phyloP scores from a whole-genome alignment of 2,329 filamentous ascomycete genomes.

The Cladosporium sp. region DNA sequence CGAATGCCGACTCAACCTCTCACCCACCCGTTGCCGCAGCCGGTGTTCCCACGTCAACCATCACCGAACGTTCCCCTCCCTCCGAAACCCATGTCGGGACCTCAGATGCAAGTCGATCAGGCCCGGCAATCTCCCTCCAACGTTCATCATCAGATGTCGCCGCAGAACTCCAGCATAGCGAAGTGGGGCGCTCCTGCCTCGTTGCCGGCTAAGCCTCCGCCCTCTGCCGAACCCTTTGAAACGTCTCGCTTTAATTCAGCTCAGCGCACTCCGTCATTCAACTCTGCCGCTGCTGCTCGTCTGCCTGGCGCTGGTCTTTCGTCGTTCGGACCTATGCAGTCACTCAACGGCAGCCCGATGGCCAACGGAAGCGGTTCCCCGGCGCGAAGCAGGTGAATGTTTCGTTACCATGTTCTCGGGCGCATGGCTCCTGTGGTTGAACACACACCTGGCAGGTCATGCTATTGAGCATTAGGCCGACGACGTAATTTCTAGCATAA shows the following conservation, averaged over 20 bases:
- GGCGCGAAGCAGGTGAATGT: neutral
- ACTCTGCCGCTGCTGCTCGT: conserved; percentile 13
- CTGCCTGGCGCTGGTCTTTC: conserved; percentile 12
- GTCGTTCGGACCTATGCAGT: conserved; percentile 18
- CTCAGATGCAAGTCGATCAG: conserved; percentile 16
- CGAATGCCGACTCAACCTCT: conserved; percentile 21
- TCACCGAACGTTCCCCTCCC: conserved; percentile 31
- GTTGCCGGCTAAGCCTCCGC: conserved; percentile 52
- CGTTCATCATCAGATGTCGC: conserved; percentile 17
- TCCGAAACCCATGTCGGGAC: conserved; percentile 22
- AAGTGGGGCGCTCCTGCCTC: conserved; percentile 53
- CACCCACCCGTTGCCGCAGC: conserved; percentile 34
- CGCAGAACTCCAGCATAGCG: conserved; percentile 39
- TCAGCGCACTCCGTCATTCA: conserved; percentile 16
- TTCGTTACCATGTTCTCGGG: no score
- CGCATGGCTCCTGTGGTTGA: no score
- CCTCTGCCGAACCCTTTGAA: conserved; percentile 33
- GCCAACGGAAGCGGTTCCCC: neutral
- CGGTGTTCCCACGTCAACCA: conserved; percentile 32
- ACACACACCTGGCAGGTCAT: no score
- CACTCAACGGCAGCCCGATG: conserved; percentile 6
- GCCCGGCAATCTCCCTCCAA: conserved; percentile 24
- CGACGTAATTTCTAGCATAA: neutral
- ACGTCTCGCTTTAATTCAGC: conserved; percentile 6
- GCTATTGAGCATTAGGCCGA: no score